Conservation (phyloP, 23 red algal species). For the Chondrus crispus region DNA sequence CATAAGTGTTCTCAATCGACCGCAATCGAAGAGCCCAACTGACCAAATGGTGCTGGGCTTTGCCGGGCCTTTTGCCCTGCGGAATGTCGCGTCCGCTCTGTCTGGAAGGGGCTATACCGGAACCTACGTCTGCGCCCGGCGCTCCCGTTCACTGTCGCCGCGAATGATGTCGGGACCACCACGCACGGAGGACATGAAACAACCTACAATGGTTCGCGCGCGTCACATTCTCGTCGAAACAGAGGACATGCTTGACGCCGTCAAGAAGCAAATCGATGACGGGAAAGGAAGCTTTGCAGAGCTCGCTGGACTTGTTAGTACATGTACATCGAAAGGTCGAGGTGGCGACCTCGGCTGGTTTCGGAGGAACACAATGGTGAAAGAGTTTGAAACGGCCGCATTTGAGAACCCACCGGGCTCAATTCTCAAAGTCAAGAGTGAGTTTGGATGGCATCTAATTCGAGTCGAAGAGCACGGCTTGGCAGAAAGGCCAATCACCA, state of each 20-base stretch:
- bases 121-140: too few relatives aligned
- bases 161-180: too few relatives aligned
- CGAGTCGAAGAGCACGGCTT: conserved; percentile 70
- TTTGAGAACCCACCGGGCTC: conserved; percentile 57
- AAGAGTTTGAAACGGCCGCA: conserved; percentile 80
- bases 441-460: conserved; percentile 95
- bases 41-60: too few relatives aligned
- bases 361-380: conserved; percentile 85
- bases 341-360: conserved; percentile 99
- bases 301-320: conserved; percentile 44
- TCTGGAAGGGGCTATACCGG: too few relatives aligned
- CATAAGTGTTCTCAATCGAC: too few relatives aligned
- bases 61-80: too few relatives aligned
- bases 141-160: too few relatives aligned
- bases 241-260: conserved; percentile 68
- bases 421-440: conserved; percentile 75
- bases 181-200: neutral
- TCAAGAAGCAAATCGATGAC: conserved; percentile 42
- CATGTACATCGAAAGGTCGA: conserved; percentile 50
- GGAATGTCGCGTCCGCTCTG: too few relatives aligned
- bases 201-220: conserved; percentile 74
- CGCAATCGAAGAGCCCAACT: too few relatives aligned
- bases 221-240: conserved; percentile 81
- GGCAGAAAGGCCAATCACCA: conserved; percentile 50
- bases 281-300: conserved; percentile 57